Evolutionary conservation across 78 protist species (phyloP).

Genomic region (Guillardia theta): DNA sequence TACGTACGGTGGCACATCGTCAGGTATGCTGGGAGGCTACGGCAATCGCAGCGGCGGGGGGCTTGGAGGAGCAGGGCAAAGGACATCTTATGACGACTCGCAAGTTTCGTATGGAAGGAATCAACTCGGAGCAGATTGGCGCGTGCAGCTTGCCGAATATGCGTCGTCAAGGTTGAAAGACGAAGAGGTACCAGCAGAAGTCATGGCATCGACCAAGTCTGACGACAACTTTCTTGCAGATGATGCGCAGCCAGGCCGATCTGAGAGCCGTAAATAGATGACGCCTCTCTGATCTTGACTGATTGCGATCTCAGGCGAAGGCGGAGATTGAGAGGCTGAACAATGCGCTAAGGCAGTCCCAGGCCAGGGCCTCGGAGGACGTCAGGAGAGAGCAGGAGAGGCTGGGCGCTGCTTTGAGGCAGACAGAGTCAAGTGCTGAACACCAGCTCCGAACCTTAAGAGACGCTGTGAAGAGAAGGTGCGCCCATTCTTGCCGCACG

Average conservation of each 20-base stretch:
- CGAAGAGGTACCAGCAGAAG: not conserved
- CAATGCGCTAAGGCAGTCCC: not conserved
- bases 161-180: not conserved
- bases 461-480: not conserved
- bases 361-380: not conserved
- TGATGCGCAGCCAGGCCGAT: not conserved
- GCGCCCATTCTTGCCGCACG: too few relatives aligned
- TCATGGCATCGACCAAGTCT: too few relatives aligned
- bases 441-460: not conserved
- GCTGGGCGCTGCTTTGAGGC: not conserved
- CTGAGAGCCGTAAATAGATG: not conserved
- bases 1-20: too few relatives aligned
- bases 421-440: not conserved
- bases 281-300: not conserved
- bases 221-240: not conserved
- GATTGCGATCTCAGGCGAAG: not conserved
- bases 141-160: not conserved
- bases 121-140: not conserved
- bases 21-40: too few relatives aligned
- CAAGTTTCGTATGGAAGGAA: too few relatives aligned
- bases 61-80: too few relatives aligned
- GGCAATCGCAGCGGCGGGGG: too few relatives aligned
- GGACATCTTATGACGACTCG: too few relatives aligned
- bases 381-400: not conserved
- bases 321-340: not conserved